Percentiles rank a stretch among this genome's conserved stretches.
phyloP scores from a whole-genome alignment of 164 flowering plant genomes.

The Protea cynaroides region DNA sequence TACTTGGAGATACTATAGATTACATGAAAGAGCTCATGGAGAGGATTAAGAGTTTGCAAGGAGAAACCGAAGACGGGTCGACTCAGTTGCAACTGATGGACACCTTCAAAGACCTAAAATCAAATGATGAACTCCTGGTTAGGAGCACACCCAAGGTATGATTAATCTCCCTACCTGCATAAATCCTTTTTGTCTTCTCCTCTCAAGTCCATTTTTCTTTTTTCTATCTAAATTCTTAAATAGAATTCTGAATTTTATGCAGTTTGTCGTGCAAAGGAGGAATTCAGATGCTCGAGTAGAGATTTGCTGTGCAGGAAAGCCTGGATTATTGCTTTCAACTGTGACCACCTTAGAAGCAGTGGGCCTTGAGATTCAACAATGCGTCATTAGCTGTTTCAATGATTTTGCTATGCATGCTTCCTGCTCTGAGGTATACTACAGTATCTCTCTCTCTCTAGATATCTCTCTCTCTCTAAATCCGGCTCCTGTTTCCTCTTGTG shows the following conservation, averaged over 20 bases:
- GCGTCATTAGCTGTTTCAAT: constrained; percentile 89
- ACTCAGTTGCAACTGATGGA: constrained; percentile 30
- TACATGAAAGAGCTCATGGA: constrained; percentile 85
- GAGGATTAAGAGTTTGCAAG: constrained; percentile 57
- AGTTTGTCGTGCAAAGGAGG: constrained; percentile 83
- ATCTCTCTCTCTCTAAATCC: neutral
- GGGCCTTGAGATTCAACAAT: constrained; percentile 87
- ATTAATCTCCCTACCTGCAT: neutral
- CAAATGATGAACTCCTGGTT: constrained; percentile 51
- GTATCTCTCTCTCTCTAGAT: neutral
- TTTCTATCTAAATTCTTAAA: neutral
- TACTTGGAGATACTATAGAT: constrained; percentile 88
- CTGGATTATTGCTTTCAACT: constrained; percentile 69
- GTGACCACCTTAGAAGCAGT: constrained; percentile 64
- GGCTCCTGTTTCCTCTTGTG: neutral
- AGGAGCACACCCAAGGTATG: constrained; percentile 83
- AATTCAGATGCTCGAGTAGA: constrained; percentile 55
- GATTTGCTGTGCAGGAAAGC: constrained; percentile 67
- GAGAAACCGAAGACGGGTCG: constrained; percentile 38
- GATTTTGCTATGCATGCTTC: constrained; percentile 87
- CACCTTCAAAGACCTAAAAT: constrained; percentile 49
- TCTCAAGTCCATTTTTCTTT: too few species aligned
- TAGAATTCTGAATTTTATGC: constrained; percentile 11
- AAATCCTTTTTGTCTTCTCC: neutral
- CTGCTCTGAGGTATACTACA: constrained; percentile 65